A percentile compares a stretch with the other conserved stretches of the same genome.
phyloP scores from a whole-genome alignment of 2,329 filamentous ascomycete species.

The Chaetoscypha palmicola region DNA sequence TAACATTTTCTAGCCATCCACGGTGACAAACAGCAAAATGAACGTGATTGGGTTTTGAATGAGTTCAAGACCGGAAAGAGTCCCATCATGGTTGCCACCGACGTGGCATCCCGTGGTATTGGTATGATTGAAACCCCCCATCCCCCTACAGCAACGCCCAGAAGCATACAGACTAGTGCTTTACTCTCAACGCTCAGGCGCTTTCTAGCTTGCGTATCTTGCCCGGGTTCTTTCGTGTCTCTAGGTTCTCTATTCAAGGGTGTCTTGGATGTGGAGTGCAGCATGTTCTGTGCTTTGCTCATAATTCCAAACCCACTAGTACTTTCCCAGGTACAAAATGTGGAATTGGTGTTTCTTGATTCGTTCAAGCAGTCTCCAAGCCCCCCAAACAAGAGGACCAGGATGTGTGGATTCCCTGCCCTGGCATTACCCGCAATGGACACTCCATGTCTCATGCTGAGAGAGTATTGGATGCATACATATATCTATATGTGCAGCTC shows the following conservation, averaged over 20 bases:
- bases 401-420: slow-evolving; percentile 48
- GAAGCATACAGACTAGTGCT: slow-evolving; percentile 61
- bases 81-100: slow-evolving; percentile 99
- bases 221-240: slow-evolving; percentile 81
- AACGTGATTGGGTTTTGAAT: slow-evolving; percentile 98
- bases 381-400: slow-evolving; percentile 52
- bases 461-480: slow-evolving; percentile 35
- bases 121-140: slow-evolving; percentile 78
- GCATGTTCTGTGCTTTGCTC: slow-evolving; percentile 61
- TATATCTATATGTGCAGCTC: slow-evolving; percentile 31
- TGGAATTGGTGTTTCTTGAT: slow-evolving; percentile 76
- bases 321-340: slow-evolving; percentile 60
- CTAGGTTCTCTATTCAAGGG: slow-evolving; percentile 74
- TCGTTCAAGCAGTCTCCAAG: slow-evolving; percentile 71
- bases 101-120: slow-evolving; percentile 99
- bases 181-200: slow-evolving; percentile 87
- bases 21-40: slow-evolving; percentile 98
- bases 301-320: slow-evolving; percentile 67
- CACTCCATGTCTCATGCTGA: slow-evolving; percentile 32
- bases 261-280: slow-evolving; percentile 80
- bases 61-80: slow-evolving; percentile 99
- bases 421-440: slow-evolving; percentile 42
- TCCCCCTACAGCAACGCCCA: slow-evolving; percentile 47
- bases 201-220: slow-evolving; percentile 82
- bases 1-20: slow-evolving; percentile 68